A percentile compares a stretch with the other conserved stretches of the same genome.
Conservation (phyloP, 1,139 yeast genomes). For the Protomyces inundatus region DNA sequence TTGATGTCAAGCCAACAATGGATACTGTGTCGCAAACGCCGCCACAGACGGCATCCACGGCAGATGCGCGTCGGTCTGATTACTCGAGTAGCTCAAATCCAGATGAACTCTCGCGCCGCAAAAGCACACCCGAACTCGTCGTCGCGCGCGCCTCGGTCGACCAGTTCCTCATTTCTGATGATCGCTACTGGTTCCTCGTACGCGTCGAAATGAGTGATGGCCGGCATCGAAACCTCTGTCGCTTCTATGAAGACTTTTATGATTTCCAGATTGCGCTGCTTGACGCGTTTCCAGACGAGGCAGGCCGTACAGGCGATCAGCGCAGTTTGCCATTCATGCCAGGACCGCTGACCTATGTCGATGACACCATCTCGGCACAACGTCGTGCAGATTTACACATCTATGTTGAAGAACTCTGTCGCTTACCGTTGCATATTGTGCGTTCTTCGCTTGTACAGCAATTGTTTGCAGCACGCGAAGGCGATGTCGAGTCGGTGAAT, state of each 20-base stretch:
- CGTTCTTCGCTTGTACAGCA: slow-evolving; percentile 62
- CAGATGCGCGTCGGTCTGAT: neutral
- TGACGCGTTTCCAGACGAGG: slow-evolving; percentile 84
- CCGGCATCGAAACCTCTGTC: slow-evolving; percentile 62
- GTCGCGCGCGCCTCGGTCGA: slow-evolving; percentile 62
- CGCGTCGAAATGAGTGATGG: slow-evolving; percentile 68
- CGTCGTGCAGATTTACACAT: slow-evolving; percentile 80
- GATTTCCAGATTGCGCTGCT: slow-evolving; percentile 82
- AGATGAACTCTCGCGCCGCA: neutral
- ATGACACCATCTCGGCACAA: slow-evolving; percentile 79
- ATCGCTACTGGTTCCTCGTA: slow-evolving; percentile 83
- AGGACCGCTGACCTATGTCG: slow-evolving; percentile 89
- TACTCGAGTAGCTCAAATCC: neutral
- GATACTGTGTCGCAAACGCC: no score
- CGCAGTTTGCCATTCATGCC: slow-evolving; percentile 91
- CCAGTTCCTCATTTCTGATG: slow-evolving; percentile 73
- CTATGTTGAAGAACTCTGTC: slow-evolving; percentile 68
- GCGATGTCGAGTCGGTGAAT: slow-evolving; percentile 47
- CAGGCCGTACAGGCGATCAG: slow-evolving; percentile 74
- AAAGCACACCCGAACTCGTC: slow-evolving; percentile 34
- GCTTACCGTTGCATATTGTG: slow-evolving; percentile 72
- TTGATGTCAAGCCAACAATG: slow-evolving; percentile 30
- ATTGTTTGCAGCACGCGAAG: slow-evolving; percentile 64
- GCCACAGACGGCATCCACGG: neutral
- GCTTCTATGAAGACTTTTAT: slow-evolving; percentile 93